phyloP scores from a whole-genome alignment of 1,284 basidiomycete species.

The Athelia sp. region DNA sequence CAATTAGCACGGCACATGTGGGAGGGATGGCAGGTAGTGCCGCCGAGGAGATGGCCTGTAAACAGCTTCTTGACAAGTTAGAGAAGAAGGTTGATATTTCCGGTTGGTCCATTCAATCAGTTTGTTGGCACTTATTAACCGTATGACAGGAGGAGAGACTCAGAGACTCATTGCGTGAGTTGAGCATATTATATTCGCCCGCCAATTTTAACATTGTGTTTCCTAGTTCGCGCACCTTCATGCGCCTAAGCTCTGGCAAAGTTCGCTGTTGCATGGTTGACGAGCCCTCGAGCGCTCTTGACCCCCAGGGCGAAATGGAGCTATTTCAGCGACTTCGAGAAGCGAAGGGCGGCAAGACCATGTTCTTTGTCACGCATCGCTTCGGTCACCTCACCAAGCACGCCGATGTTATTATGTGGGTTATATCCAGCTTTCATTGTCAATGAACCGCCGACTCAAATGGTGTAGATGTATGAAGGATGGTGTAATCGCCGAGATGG shows the following conservation, averaged over 20 bases:
- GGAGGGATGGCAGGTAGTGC: conserved; percentile 1
- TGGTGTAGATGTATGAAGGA: conserved; percentile 28
- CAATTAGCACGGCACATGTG: conserved; percentile 22
- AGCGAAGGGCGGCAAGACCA: conserved; percentile 25
- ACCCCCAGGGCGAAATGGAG: conserved; percentile 30
- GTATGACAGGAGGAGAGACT: conserved; percentile 32
- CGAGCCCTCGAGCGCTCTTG: conserved; percentile 33
- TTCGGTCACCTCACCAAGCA: conserved; percentile 28
- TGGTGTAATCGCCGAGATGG: conserved; percentile 26
- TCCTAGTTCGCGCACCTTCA: conserved; percentile 34
- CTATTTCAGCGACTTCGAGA: conserved; percentile 26
- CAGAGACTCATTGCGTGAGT: conserved; percentile 44
- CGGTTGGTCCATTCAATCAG: conserved; percentile 12
- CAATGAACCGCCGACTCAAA: background rate
- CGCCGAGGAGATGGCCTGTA: background rate
- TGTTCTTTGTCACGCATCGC: conserved; percentile 34
- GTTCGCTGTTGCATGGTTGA: conserved; percentile 34
- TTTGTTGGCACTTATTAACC: conserved; percentile 3
- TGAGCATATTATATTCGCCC: conserved; percentile 2
- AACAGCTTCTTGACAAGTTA: conserved; percentile 12
- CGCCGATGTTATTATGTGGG: conserved; percentile 38
- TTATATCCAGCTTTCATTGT: conserved; percentile 1
- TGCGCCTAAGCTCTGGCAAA: conserved; percentile 24
- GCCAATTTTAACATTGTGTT: background rate
- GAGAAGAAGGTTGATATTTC: conserved; percentile 17